Conservation (phyloP, 2,329 filamentous ascomycete genomes). For the Microdochium paspali region DNA sequence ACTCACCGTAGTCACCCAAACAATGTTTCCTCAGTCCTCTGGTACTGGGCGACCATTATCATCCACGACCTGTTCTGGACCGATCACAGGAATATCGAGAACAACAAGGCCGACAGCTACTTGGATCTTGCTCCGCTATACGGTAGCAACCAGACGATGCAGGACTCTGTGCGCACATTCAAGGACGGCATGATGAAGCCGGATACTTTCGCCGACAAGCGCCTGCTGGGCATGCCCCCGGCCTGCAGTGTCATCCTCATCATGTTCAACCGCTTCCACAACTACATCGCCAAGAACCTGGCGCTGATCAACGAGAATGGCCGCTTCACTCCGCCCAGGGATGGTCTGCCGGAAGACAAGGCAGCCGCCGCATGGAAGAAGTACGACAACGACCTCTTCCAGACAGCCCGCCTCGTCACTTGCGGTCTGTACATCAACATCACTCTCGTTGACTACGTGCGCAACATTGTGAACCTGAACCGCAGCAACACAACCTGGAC, state of each 20-base stretch:
- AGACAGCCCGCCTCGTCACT: constrained; percentile 67
- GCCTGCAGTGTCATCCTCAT: constrained; percentile 63
- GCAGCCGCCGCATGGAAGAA: constrained; percentile 49
- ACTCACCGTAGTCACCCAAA: constrained; percentile 54
- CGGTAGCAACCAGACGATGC: constrained; percentile 57
- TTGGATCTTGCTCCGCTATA: constrained; percentile 65
- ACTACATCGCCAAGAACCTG: constrained; percentile 71
- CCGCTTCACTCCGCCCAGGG: constrained; percentile 60
- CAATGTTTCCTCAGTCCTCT: constrained; percentile 62
- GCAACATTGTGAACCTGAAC: constrained; percentile 68
- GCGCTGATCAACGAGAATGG: constrained; percentile 79
- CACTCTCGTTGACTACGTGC: constrained; percentile 67
- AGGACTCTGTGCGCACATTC: constrained; percentile 59
- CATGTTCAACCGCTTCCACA: constrained; percentile 82
- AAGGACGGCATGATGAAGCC: constrained; percentile 63
- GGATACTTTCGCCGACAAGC: constrained; percentile 62
- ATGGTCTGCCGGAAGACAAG: constrained; percentile 37
- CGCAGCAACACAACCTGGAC: constrained; percentile 70
- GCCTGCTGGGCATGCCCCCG: constrained; percentile 61
- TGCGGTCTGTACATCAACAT: constrained; percentile 73
- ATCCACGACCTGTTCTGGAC: constrained; percentile 70
- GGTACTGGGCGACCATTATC: constrained; percentile 65
- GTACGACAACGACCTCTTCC: constrained; percentile 70
- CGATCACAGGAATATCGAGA: constrained; percentile 47
- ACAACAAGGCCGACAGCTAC: constrained; percentile 54